phyloP scores from a whole-genome alignment of 768 basidiomycete genomes.

The Pleurotus salmoneostramineus region DNA sequence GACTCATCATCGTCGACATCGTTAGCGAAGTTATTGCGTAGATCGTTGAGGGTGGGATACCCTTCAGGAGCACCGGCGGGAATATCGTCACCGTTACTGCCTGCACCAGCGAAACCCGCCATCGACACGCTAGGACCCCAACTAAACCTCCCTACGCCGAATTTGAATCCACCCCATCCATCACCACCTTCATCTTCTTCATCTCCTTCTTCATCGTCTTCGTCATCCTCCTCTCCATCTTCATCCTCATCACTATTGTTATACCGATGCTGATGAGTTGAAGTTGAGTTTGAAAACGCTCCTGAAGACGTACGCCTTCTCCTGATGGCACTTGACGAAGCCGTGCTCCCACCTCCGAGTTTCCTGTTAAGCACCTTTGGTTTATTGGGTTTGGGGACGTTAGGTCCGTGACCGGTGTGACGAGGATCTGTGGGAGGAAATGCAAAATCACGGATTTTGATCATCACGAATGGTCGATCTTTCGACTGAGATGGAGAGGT shows the following conservation, averaged over 20 bases:
- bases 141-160: constrained; percentile 23
- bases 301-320: not conserved
- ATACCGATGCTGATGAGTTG: not conserved
- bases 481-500: constrained; percentile 8
- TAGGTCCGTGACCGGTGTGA: constrained; percentile 32
- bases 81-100: constrained; percentile 8
- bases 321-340: not conserved
- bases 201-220: constrained; percentile 19
- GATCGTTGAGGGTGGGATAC: constrained; percentile 37
- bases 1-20: constrained; percentile 25
- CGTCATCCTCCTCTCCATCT: constrained; percentile 8
- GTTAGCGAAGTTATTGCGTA: constrained; percentile 43
- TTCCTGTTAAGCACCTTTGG: constrained; percentile 27
- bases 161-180: constrained; percentile 22
- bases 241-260: constrained; percentile 13
- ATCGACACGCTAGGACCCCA: constrained; percentile 13
- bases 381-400: constrained; percentile 35
- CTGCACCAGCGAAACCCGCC: constrained; percentile 12
- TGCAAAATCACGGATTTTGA: constrained; percentile 42
- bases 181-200: constrained; percentile 21
- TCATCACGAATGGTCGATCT: constrained; percentile 21
- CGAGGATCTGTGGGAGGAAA: constrained; percentile 31
- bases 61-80: constrained; percentile 13
- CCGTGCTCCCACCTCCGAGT: constrained; percentile 14
- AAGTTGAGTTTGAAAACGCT: constrained; percentile 2